Conservation (phyloP, 2,329 filamentous ascomycete species). For the Pyrenophora seminiperda region DNA sequence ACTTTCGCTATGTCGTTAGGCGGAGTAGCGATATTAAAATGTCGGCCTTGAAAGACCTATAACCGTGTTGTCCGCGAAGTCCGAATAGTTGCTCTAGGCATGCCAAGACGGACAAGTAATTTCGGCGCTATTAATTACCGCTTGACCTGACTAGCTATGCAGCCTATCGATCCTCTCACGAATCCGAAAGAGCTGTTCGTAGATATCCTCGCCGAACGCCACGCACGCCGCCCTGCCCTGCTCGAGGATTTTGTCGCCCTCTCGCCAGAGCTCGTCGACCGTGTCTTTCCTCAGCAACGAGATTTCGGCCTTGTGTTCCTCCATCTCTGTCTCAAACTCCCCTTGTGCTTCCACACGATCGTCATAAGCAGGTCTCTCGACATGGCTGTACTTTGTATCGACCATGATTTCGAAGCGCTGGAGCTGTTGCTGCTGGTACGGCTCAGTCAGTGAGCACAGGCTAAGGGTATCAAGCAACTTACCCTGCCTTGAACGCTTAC, state of each 20-base stretch:
- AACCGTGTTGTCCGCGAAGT: too few relatives aligned
- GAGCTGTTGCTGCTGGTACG: constrained; percentile 5
- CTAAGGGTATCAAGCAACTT: not conserved
- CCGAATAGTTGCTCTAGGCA: too few relatives aligned
- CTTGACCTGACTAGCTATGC: too few relatives aligned
- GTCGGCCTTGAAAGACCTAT: too few relatives aligned
- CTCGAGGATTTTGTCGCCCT: not conserved
- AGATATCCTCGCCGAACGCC: not conserved
- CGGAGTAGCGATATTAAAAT: too few relatives aligned
- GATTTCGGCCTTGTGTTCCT: constrained; percentile 6
- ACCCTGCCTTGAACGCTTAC: constrained; percentile 14
- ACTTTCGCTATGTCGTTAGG: too few relatives aligned
- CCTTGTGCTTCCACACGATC: constrained; percentile 3
- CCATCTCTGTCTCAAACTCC: constrained; percentile 5
- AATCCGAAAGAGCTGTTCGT: not conserved
- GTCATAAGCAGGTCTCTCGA: not conserved
- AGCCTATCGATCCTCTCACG: constrained; percentile 3
- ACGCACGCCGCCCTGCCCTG: not conserved
- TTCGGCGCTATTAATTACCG: too few relatives aligned
- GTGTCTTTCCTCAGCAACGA: constrained; percentile 3
- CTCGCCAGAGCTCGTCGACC: constrained; percentile 1
- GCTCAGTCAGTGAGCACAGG: not conserved
- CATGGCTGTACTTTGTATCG: not conserved
- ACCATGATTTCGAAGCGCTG: constrained; percentile 4
- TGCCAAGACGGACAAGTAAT: too few relatives aligned